Conservation (phyloP, 768 basidiomycete genomes). For the Naganishia kalamii region DNA sequence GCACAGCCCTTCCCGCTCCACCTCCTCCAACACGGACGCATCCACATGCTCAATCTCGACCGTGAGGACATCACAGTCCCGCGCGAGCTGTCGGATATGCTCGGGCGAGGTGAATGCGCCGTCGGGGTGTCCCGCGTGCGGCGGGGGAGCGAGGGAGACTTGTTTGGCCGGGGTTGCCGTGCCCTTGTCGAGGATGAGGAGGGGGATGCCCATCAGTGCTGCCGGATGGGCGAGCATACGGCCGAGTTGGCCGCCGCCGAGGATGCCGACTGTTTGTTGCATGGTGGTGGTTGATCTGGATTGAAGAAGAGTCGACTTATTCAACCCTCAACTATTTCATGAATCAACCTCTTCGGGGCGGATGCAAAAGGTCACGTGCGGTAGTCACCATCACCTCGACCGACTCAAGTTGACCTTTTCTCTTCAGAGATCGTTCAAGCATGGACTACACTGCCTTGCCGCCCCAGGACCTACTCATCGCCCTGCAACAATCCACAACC, state of each 20-base stretch:
- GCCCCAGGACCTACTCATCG: neutral
- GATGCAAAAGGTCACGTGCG: conserved; percentile 4
- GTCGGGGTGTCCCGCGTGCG: conserved; percentile 61
- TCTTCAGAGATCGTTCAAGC: too few relatives aligned
- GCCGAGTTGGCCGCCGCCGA: conserved; percentile 86
- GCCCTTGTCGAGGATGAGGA: conserved; percentile 79
- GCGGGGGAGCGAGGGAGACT: conserved; percentile 56
- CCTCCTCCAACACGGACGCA: conserved; percentile 58
- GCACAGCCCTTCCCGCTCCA: conserved; percentile 44
- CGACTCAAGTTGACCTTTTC: too few relatives aligned
- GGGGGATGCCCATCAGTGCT: conserved; percentile 72
- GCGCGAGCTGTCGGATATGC: conserved; percentile 72
- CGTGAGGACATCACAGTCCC: conserved; percentile 76
- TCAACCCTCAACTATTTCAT: too few relatives aligned
- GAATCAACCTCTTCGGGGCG: conserved; percentile 9
- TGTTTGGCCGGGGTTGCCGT: conserved; percentile 83
- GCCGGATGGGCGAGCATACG: conserved; percentile 93
- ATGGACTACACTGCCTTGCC: neutral
- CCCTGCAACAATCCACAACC: neutral
- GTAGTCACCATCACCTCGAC: too few relatives aligned
- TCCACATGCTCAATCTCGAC: conserved; percentile 97
- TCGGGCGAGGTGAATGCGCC: conserved; percentile 77
- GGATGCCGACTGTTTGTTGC: conserved; percentile 45
- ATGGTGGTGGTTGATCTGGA: neutral
- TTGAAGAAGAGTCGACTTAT: too few relatives aligned